phyloP scores from a whole-genome alignment of 2,329 filamentous ascomycete genomes.

The Huntiella omanensis region DNA sequence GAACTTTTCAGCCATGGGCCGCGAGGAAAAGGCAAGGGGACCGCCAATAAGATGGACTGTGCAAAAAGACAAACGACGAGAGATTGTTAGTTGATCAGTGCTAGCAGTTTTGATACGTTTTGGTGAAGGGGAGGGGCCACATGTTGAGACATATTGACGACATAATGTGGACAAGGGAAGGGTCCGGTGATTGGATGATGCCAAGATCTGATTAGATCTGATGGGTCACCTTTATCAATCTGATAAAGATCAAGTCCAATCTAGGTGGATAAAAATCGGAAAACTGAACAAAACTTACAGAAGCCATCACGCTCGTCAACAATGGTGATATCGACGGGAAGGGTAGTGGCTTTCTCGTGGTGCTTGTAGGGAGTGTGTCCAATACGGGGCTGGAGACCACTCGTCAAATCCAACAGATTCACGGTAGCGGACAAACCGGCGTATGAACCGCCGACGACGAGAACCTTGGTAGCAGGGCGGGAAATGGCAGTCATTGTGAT shows the following conservation, averaged over 20 bases:
- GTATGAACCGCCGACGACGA: conserved; percentile 55
- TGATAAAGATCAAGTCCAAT: not conserved
- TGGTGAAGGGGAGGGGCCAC: too few relatives aligned
- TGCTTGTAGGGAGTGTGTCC: conserved; percentile 21
- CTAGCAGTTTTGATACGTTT: not conserved
- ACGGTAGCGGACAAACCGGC: conserved; percentile 48
- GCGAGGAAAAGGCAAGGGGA: conserved; percentile 49
- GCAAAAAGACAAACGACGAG: conserved; percentile 1
- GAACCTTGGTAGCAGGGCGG: conserved; percentile 24
- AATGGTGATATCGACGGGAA: conserved; percentile 50
- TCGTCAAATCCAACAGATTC: conserved; percentile 47
- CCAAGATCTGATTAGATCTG: not conserved
- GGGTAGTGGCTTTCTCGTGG: conserved; percentile 24
- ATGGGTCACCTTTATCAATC: not conserved
- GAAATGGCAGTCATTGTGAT: conserved; percentile 19
- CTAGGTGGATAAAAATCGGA: not conserved
- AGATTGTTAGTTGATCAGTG: conserved; percentile 1
- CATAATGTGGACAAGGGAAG: too few relatives aligned
- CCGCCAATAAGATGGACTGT: conserved; percentile 59
- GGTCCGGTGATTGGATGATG: not conserved
- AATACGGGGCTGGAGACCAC: conserved; percentile 33
- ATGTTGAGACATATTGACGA: not conserved
- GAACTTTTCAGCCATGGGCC: conserved; percentile 42
- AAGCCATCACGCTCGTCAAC: conserved; percentile 71
- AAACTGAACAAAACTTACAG: conserved; percentile 31